Evolutionary conservation across 495 filamentous ascomycete species (phyloP).

Genomic region (Tuber indicum): DNA sequence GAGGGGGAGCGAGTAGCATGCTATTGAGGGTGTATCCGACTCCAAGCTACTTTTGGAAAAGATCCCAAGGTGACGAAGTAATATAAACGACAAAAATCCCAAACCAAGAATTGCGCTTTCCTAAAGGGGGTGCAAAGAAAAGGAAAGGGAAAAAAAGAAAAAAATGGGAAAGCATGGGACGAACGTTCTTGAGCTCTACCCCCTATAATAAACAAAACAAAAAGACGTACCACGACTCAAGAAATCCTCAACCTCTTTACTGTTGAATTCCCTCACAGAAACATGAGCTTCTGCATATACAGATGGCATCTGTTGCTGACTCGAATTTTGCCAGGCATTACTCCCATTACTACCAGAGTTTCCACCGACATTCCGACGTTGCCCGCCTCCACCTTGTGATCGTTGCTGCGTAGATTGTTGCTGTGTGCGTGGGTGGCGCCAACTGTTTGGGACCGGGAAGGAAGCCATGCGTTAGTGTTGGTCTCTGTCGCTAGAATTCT

Average conservation of each 20-base stretch:
- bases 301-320: slow-evolving; percentile 29
- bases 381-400: slow-evolving; percentile 29
- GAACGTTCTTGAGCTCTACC: not conserved
- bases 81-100: not conserved
- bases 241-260: slow-evolving; percentile 40
- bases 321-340: slow-evolving; percentile 29
- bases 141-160: slow-evolving; percentile 7
- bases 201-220: not conserved
- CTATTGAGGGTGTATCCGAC: not conserved
- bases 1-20: not conserved
- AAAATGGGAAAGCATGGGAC: not conserved
- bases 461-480: slow-evolving; percentile 21
- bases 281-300: slow-evolving; percentile 35
- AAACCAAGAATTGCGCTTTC: not conserved
- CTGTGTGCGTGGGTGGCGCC: slow-evolving; percentile 23
- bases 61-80: not conserved
- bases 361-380: slow-evolving; percentile 31
- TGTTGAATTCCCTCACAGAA: slow-evolving; percentile 39
- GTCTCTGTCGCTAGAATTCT: slow-evolving; percentile 13
- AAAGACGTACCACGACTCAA: slow-evolving; percentile 35
- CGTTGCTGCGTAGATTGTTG: slow-evolving; percentile 33
- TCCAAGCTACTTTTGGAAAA: not conserved
- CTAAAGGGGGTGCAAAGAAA: not conserved
- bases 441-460: slow-evolving; percentile 20
- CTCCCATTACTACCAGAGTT: slow-evolving; percentile 37